Evolutionary conservation across 2,329 filamentous ascomycete species (phyloP), one percentile per base, ranked within the genome.

Genomic region (Thelonectria rubi): DNA sequence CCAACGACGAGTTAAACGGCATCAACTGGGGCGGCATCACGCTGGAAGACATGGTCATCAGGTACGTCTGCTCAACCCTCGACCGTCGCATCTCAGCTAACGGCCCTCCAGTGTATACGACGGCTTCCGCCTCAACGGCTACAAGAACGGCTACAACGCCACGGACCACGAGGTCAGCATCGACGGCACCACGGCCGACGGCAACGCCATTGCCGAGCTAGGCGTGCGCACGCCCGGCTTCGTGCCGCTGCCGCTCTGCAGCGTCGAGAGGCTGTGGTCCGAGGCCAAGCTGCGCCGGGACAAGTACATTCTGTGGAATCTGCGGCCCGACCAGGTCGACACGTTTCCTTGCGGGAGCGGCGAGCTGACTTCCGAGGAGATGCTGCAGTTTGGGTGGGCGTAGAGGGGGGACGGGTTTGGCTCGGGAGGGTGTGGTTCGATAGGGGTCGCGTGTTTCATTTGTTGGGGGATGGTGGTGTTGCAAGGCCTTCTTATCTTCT

Each of bases 211-310:
- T n/a, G 12, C 26, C 12, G 51, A 43, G 15, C 15, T 12, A 7
- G 51, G 40, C 17, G 39, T 54, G 2, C 51, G 39, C 7, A 45
- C 51, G 17, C 51, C 39, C 15, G 51, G 51, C 5, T 54, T 43
- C 14, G 17, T 37, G 5, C 12, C n/a, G 7, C 4, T 54, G 40
- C 51, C 51, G 5, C 17, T 54, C 7, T 54, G 51, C 24, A 54
- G 34, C 12, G 17, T 18, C 10, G 17, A 20, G 20, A 12, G 10
- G 7, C 2, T 37, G 8, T 18, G 11, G n/a, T 10, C 4, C 26
- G n/a, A 20, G 18, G 24, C 24, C 15, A 17, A 48, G 14, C 7
- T 50, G 30, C 18, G 17, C 10, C 21, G 20, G 15, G 15, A 18
- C 5, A 34, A 39, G n/a, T 34, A 14, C 15, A 39, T 39, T 17